Evolutionary conservation across 257 asterid genomes (phyloP).

Genomic region (Cynanchum wilfordii): DNA sequence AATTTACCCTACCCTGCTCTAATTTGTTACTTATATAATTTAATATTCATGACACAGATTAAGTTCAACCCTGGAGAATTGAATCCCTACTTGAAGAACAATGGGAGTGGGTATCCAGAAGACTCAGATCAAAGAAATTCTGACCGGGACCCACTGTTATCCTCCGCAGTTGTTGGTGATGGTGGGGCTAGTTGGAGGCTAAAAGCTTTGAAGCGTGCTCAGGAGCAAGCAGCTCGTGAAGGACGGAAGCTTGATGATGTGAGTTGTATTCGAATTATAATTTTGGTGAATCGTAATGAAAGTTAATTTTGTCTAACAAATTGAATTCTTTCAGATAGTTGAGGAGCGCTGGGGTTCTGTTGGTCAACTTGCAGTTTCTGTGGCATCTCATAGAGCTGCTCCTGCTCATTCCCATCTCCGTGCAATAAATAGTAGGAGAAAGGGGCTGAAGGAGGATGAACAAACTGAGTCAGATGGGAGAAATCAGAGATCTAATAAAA

Average conservation of each 20-base stretch:
- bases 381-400: conserved; percentile 70
- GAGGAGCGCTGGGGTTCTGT: conserved; percentile 95
- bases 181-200: conserved; percentile 99
- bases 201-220: conserved; percentile 84
- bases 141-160: conserved; percentile 38
- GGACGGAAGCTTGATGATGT: conserved; percentile 78
- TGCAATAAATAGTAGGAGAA: conserved; percentile 65
- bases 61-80: conserved; percentile 70
- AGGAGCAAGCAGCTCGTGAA: conserved; percentile 96
- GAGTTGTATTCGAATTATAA: conserved; percentile 14
- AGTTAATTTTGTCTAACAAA: conserved; percentile 1
- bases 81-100: conserved; percentile 70
- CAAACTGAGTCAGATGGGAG: conserved; percentile 27
- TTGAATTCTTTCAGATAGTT: conserved; percentile 52
- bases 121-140: conserved; percentile 38
- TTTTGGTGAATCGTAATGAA: conserved; percentile 11
- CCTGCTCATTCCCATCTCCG: conserved; percentile 84
- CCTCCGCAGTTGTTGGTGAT: conserved; percentile 75
- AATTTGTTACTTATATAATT: background rate
- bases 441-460: conserved; percentile 47
- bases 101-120: conserved; percentile 81
- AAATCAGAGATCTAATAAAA: conserved; percentile 27
- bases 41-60: conserved; percentile 29
- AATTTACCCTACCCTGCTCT: too few species aligned
- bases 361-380: conserved; percentile 83